Evolutionary conservation across 306 rosid genomes (phyloP), one percentile per base, ranked within the genome.

Genomic region (Castanea crenata): DNA sequence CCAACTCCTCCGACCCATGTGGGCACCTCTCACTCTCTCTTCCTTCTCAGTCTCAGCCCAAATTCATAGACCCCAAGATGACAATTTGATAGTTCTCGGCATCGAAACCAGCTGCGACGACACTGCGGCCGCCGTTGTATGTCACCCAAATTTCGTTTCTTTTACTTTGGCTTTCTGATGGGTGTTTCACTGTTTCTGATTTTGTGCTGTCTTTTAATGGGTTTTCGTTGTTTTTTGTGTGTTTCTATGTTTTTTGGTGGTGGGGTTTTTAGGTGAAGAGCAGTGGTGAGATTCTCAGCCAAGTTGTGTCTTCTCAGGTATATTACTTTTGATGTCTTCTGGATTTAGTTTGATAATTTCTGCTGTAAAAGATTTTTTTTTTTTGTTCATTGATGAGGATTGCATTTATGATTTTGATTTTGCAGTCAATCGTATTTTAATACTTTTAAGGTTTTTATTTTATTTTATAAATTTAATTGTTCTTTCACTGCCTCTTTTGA

Each of bases 71-170:
- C 79, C 86, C 55, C 81, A 86, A 44, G 75, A 78, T 20, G 86
- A 57, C 2, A 85, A 85, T 55, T 76, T 92, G 4, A 76, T 91
- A 76, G 90, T 95, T 82, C 85, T 95, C 51, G 99, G 99, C 71
- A 92, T 95, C 44, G 99, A 95, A 82, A 95, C 99, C 67, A 92
- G 99, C 90, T 92, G 99, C 78, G 99, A 95, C 81, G 99, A 95
- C 84, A 95, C 99, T 5, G 99, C 97, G 0, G 98, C 96, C 7
- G 98, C 99, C 18, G 88, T 95, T 54, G 98, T 95, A 86, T 68
- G 93, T 78, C 10, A 27, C 15, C 79, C 15, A 35, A 35, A 41
- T 34, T 71, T 51, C 6, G 54, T 20, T 70, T 55, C 68, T 3
- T 78, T 75, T 71, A 2, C 3, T 64, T 18, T 46, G 64, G 69